Evolutionary conservation across 2,329 filamentous ascomycete species (phyloP), one percentile per base, ranked within the genome.

Genomic region (Ilyonectria robusta): DNA sequence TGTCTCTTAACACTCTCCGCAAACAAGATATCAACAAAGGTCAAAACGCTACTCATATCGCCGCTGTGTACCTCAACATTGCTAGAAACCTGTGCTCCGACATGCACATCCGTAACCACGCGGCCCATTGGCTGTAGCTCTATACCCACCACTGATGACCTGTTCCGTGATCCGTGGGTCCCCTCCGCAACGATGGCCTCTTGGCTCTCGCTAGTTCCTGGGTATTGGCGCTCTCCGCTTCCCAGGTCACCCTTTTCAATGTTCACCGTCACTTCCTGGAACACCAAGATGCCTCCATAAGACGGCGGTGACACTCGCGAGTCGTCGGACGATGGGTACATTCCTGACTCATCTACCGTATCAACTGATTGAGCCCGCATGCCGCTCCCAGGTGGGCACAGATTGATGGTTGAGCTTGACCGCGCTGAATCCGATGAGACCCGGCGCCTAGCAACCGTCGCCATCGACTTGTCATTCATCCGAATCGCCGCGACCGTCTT

Each of bases 201-300:
- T 50, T 62, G 56, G 3, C 55, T 56, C 13, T 66, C 50, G 19
- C 58, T 66, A 26, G 23, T 26, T 55, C 23, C 59, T 50, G 8
- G 60, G 61, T 26, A 44, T 67, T 48, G 23, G 59, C 44, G 6
- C 21, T 61, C 64, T 8, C 33, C 33, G 29, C 60, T 19, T 21
- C 63, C 67, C 26, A 64, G 64, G 9, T 64, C 55, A 13, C 54
- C 67, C 35, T 73, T 71, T 62, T 80, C 72, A 6, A 80, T 77
- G 44, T 89, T 84, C 17, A 91, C 85, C 8, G 84, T 86, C 61
- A 91, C 86, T 72, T 91, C 88, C 69, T 89, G 87, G 29, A 87
- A 88, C 7, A 91, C 86, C 81, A 90, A 86, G 74, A 91, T 91
- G 23, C 89, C 88, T 6, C 88, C 87, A 55, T 74, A 76, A 4